These are phyloP conservation scores for Calocera viscosa DNA, from an alignment of 768 basidiomycete species.

Conservation along the genomic window DNA sequence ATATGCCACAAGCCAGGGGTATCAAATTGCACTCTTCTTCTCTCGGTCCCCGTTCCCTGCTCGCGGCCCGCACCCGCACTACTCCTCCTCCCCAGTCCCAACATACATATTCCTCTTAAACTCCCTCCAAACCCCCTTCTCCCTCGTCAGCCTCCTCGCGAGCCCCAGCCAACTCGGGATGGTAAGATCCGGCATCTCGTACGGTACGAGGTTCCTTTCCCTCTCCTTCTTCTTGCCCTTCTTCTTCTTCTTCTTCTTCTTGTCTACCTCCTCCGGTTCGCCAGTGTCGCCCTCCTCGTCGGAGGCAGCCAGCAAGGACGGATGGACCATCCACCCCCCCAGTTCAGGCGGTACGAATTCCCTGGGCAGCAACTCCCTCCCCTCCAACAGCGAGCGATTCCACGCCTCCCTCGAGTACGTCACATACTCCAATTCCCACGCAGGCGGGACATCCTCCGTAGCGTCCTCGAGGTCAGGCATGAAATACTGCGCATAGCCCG, in stretches of 20 bases:
- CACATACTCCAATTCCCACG: conserved; percentile 66
- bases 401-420: conserved; percentile 43
- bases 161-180: conserved; percentile 59
- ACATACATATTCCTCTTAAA: conserved; percentile 70
- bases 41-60: neutral
- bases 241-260: conserved; percentile 13
- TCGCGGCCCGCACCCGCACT: neutral
- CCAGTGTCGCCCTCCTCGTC: neutral
- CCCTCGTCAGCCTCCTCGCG: conserved; percentile 40
- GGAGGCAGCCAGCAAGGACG: neutral
- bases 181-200: conserved; percentile 63
- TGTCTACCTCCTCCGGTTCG: conserved; percentile 19
- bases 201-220: conserved; percentile 54
- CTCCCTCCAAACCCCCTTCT: conserved; percentile 43
- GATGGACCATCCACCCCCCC: conserved; percentile 7
- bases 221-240: conserved; percentile 28
- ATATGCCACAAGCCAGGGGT: too few species aligned
- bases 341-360: neutral
- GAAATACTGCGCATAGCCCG: conserved; percentile 41
- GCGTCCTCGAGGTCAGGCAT: conserved; percentile 44
- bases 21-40: neutral
- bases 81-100: conserved; percentile 29
- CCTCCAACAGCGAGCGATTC: conserved; percentile 25
- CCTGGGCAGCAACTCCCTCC: neutral
- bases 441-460: conserved; percentile 39